Percentiles rank a stretch among this genome's conserved stretches.
These are phyloP conservation scores for Pseudocercospora crystallina DNA, from an alignment of 2,329 filamentous ascomycete genomes.

Conservation along the genomic window DNA sequence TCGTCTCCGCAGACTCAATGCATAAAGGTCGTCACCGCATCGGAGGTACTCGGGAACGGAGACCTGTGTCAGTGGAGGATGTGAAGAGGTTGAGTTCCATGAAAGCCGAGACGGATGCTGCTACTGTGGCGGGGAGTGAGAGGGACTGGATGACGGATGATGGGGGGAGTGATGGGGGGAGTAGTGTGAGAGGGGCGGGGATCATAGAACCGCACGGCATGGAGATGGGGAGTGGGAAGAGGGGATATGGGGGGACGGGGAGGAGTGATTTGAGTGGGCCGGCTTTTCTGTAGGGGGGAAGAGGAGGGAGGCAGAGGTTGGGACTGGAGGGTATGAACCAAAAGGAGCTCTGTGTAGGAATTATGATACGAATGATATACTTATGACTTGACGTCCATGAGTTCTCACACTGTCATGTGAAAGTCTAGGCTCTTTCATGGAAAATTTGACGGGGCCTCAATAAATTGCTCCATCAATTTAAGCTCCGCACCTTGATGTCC, in stretches of 20 bases:
- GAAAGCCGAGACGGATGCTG: constrained; percentile 24
- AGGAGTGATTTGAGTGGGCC: constrained; percentile 25
- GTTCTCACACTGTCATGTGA: too few species aligned
- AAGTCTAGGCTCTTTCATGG: too few species aligned
- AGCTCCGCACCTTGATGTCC: too few species aligned
- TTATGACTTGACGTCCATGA: too few species aligned
- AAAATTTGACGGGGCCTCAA: too few species aligned
- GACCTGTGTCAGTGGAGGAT: constrained; percentile 27
- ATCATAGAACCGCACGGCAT: constrained; percentile 16
- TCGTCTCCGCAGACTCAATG: constrained; percentile 33
- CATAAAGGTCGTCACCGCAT: constrained; percentile 23
- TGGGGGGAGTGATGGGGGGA: constrained; percentile 14
- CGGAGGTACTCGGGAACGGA: constrained; percentile 17
- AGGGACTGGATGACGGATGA: constrained; percentile 18
- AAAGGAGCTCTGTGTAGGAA: too few species aligned
- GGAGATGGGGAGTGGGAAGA: constrained; percentile 9
- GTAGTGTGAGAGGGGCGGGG: constrained; percentile 17
- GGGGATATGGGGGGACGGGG: constrained; percentile 17
- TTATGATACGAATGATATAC: too few species aligned
- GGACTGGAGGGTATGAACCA: too few species aligned
- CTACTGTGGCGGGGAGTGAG: constrained; percentile 24
- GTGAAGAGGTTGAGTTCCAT: constrained; percentile 32
- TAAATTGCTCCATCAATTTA: too few species aligned
- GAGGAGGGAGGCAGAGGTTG: not conserved
- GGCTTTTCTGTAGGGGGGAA: constrained; percentile 23